These are phyloP conservation scores for Fomitopsis serialis DNA, from an alignment of 768 basidiomycete species.

Conservation along the genomic window DNA sequence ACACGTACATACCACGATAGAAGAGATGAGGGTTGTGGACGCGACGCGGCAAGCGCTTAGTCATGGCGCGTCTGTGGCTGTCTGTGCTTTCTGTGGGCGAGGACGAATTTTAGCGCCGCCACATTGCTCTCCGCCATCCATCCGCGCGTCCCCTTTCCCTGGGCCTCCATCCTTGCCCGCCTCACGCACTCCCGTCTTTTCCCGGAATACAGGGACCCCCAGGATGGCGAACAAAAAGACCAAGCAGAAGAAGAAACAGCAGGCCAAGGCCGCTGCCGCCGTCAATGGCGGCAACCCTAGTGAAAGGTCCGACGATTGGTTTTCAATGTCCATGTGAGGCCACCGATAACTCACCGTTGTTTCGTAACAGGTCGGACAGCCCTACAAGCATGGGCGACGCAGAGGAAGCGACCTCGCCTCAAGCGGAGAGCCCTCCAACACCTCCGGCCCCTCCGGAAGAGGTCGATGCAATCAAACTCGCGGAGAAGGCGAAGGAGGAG, in stretches of 20 bases:
- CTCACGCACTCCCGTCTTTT: not conserved
- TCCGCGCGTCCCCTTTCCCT: not conserved
- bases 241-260: slow-evolving; percentile 15
- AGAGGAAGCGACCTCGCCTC: not conserved
- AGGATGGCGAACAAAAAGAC: slow-evolving; percentile 17
- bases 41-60: not conserved
- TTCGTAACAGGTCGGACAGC: slow-evolving; percentile 9
- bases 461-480: slow-evolving; percentile 37
- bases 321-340: not conserved
- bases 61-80: not conserved
- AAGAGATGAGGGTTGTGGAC: too few relatives aligned
- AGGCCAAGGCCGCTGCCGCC: slow-evolving; percentile 8
- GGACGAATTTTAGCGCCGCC: not conserved
- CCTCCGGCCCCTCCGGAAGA: not conserved
- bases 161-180: not conserved
- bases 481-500: slow-evolving; percentile 64
- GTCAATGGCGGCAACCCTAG: slow-evolving; percentile 3
- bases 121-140: not conserved
- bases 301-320: not conserved
- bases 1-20: too few relatives aligned
- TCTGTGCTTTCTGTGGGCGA: too few relatives aligned
- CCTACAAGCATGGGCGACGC: not conserved
- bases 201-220: not conserved
- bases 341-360: slow-evolving; percentile 5
- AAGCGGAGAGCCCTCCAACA: not conserved